Evolutionary conservation across 108 stramenopile species (phyloP).

Genomic region (Pseudonitzschia delicatissima): DNA sequence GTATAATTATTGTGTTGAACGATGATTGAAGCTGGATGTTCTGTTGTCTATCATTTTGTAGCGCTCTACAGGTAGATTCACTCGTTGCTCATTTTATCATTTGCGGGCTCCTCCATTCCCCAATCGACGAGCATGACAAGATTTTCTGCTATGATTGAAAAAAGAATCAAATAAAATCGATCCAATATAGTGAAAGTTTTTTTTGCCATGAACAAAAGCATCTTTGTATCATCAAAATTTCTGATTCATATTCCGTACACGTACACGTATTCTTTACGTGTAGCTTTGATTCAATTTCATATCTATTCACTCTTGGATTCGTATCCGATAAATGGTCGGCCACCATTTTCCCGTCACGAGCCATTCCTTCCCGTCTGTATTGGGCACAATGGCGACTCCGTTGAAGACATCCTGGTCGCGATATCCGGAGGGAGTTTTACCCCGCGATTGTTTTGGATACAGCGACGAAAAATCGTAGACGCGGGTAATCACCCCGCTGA

Average conservation of each 20-base stretch:
- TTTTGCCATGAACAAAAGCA: not conserved
- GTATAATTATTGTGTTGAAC: not conserved
- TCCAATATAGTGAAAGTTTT: not conserved
- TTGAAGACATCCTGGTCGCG: constrained; percentile 57
- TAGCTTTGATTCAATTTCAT: not conserved
- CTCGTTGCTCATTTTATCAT: no score
- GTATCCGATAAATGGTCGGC: constrained; percentile 65
- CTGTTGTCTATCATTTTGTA: not conserved
- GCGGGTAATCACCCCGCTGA: constrained; percentile 46
- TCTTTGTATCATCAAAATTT: no score
- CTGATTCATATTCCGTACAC: no score
- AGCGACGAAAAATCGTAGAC: constrained; percentile 63
- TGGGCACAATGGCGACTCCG: constrained; percentile 62
- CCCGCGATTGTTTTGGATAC: constrained; percentile 9
- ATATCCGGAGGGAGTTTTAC: not conserved
- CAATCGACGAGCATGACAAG: no score
- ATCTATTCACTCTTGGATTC: constrained; percentile 22
- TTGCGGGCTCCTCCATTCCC: no score
- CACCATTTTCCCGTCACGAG: constrained; percentile 80
- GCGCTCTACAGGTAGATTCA: not conserved
- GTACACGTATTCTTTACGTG: no score
- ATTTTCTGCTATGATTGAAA: not conserved
- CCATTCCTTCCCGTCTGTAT: constrained; percentile 32
- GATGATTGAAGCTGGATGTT: not conserved
- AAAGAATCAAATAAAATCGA: not conserved